Conservation (phyloP, 2,329 filamentous ascomycete species). For the Leptographium galeiforme region DNA sequence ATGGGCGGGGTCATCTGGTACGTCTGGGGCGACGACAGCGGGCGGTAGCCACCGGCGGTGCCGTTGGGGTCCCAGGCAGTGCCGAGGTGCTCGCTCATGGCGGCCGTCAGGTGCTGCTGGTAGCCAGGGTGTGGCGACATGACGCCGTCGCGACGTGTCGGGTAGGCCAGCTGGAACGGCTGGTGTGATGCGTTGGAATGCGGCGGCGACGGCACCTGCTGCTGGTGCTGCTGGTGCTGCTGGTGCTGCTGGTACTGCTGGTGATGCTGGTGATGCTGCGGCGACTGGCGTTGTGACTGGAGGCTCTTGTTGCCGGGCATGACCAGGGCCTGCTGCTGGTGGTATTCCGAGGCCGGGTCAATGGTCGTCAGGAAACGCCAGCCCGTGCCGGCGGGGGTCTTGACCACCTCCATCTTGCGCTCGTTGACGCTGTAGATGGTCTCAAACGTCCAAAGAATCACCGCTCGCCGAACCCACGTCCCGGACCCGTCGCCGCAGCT, state of each 20-base stretch:
- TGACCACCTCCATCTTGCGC: constrained; percentile 28
- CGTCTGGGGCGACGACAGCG: constrained; percentile 3
- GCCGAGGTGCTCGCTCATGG: constrained; percentile 45
- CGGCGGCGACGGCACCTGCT: neutral
- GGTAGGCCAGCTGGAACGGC: constrained; percentile 9
- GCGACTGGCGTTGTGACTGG: constrained; percentile 30
- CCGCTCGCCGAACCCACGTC: constrained; percentile 41
- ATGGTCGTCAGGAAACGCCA: constrained; percentile 51
- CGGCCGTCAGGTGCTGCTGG: constrained; percentile 37
- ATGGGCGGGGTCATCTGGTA: constrained; percentile 11
- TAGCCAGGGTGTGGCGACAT: constrained; percentile 39
- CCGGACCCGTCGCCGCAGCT: constrained; percentile 5
- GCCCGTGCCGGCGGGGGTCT: constrained; percentile 38
- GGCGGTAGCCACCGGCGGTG: constrained; percentile 5
- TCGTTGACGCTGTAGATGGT: constrained; percentile 31
- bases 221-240: neutral
- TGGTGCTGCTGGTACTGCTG: neutral
- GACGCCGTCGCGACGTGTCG: constrained; percentile 25
- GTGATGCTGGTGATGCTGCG: neutral
- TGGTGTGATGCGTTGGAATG: neutral
- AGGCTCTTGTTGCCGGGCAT: constrained; percentile 16
- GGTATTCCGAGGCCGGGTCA: constrained; percentile 44
- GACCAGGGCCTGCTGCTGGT: constrained; percentile 34
- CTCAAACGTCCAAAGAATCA: constrained; percentile 52
- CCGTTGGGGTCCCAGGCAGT: constrained; percentile 8